Base-by-base conservation (phyloP, 2,329 filamentous ascomycete genomes). In the Zalaria sp. region DNA sequence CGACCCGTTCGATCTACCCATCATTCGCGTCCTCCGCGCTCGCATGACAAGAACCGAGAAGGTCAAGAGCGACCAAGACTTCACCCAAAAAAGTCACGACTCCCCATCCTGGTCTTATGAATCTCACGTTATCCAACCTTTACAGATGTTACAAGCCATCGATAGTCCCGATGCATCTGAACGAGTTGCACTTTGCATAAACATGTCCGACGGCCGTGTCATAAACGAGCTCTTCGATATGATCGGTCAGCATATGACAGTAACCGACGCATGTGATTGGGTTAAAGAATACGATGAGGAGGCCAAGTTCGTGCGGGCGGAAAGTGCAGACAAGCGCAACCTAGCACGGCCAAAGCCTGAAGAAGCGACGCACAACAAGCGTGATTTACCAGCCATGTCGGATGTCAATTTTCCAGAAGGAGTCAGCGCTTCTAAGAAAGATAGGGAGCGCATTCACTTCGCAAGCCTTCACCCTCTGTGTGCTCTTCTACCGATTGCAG, bases 201-300 rank as follows among this genome's bases (percentile, higher is more conserved):
- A 39, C 10, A 38, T 39, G 35, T 48, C 43, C 31, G 50, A 52
- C 36, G 50, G 50, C 27, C 47, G 43, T 43, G 37, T 51, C 9
- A 40, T 52, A 27, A 47, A 48, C 28, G 49, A 45, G 3, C 28
- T 51, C 11, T 34, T 43, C 25, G 11, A 35, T 4, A 47, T 48
- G 31, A 39, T 51, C 27, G 25, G 32, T 9, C 37, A 34, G n/a
- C 37, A 40, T 25, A 18, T 39, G 8, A 6, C 8, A 8, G 25
- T 37, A 10, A 25, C 27, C 8, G 27, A 40, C 28, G 26, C 27
- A 9, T 11, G 29, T 5, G 7, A 11, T 5, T 43, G 42, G 42
- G 31, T 27, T 7, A 43, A 36, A 11, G 28, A 26, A 7, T 43
- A 40, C 25, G 42, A 43, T 25, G 42, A 39, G 18, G 42, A 43